Evolutionary conservation across 2,329 filamentous ascomycete genomes (phyloP), one percentile per base, ranked within the genome.

Genomic region (Exophiala oligosperma): DNA sequence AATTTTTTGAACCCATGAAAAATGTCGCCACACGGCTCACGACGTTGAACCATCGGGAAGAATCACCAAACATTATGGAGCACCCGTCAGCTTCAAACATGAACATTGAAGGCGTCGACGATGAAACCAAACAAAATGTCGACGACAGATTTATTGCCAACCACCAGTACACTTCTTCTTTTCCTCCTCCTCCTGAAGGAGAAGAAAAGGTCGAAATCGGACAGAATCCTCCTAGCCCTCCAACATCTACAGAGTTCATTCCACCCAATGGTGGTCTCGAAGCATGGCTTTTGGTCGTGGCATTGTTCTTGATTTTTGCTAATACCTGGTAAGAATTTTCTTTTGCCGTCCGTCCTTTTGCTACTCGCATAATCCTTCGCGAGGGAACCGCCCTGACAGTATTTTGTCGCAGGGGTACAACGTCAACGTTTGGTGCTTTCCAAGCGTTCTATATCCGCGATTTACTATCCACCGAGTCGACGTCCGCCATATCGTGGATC

Each of bases 401-500:
- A 21, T 17, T 17, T 17, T 17, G 17, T 12, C 28, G 14, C 35
- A 56, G 68, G 68, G 66, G 66, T 3, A 58, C 64, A 29, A 62
- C 59, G 2, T 63, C 59, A 4, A 63, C 64, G 1, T 68, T 61
- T 35, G 66, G 67, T 1, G 65, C 62, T 1, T 69, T 67, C 28
- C 65, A 69, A 51, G 54, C 54, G 7, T 67, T 60, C 49, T 69
- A 69, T 23, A 43, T 67, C 49, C 47, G 54, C 9, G 54, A 60
- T 38, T 54, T 61, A 2, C 56, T 68, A 3, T 28, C 56, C 9
- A 49, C 43, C 17, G 37, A 68, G 32, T 68, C 72, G 8, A 69
- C 76, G 57, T 73, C 71, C 0, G 67, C 72, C 12, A 74, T 77
- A 1, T 74, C 74, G 0, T 77, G 75, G 75, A 73, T 77, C 21